Evolutionary conservation across 306 rosid genomes (phyloP), one percentile per base, ranked within the genome.

Genomic region (Rubus idaeus): DNA sequence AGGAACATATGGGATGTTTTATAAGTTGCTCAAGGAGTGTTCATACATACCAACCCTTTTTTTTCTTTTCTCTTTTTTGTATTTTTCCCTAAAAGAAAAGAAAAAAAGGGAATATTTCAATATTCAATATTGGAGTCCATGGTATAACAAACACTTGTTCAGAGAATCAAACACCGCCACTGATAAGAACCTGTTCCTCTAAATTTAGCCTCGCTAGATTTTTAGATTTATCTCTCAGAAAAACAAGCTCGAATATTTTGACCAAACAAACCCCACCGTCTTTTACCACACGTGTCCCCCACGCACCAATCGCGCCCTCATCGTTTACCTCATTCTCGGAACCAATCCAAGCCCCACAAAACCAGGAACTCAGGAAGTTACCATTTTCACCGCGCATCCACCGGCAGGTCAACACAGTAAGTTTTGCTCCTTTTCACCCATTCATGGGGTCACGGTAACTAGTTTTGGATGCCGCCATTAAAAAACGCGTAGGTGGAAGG

Each of bases 181-280:
- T 55, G 37, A 63, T 18, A 40, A 17, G 37, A 69, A 69, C 7
- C 37, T 63, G 49, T n/a, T n/a, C n/a, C 68, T 23, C 80, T 37
- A 70, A 62, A 60, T 75, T 63, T 63, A 53, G 73, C 60, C 35
- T 30, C 2, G 61, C 67, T 10, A 30, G 40, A 10, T 57, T 20
- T 30, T 39, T 20, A 39, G 18, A 14, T 35, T 52, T 10, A 7
- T 67, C 30, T 0, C 45, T 10, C 60, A 71, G 62, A 76, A 56
- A 60, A 52, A 21, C 53, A 44, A 18, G 81, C 78, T 37, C 30
- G 1, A 63, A 56, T 3, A n/a, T 65, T 49, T 78, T 78, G 79
- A 82, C 76, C 68, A 39, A 47, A 41, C 37, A 20, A 69, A 10
- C 45, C 68, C 26, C 39, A 16, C 60, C 26, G 11, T 2, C 39